Evolutionary conservation across 1,284 basidiomycete species (phyloP).

Genomic region (Puccinia horiana): DNA sequence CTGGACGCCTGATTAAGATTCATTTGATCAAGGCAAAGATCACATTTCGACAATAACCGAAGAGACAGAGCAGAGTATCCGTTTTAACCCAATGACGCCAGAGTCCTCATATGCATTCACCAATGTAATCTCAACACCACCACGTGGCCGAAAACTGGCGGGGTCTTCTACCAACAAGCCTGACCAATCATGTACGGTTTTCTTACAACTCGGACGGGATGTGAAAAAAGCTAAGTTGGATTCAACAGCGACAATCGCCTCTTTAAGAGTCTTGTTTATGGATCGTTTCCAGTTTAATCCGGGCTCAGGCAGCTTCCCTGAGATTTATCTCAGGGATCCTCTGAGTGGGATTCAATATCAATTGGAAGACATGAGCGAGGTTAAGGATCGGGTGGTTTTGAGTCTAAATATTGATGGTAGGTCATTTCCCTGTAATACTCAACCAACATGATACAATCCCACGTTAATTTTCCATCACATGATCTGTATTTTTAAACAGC

Average conservation of each 20-base stretch:
- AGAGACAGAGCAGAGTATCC: slow-evolving; percentile 34
- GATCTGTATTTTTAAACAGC: slow-evolving; percentile 63
- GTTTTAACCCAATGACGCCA: slow-evolving; percentile 54
- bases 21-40: slow-evolving; percentile 5
- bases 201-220: slow-evolving; percentile 85
- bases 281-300: slow-evolving; percentile 94
- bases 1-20: neutral
- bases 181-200: slow-evolving; percentile 64
- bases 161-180: slow-evolving; percentile 57
- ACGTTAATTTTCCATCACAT: neutral
- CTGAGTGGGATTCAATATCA: slow-evolving; percentile 91
- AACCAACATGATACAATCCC: neutral
- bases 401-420: slow-evolving; percentile 94
- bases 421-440: slow-evolving; percentile 57
- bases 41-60: slow-evolving; percentile 23
- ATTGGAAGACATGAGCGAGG: slow-evolving; percentile 90
- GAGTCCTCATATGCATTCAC: slow-evolving; percentile 16
- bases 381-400: slow-evolving; percentile 81
- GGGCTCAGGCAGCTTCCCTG: slow-evolving; percentile 83
- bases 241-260: slow-evolving; percentile 67
- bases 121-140: slow-evolving; percentile 41
- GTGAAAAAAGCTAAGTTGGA: slow-evolving; percentile 84
- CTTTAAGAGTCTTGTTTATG: slow-evolving; percentile 82
- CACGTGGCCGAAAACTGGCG: neutral
- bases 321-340: slow-evolving; percentile 90